phyloP scores from a whole-genome alignment of 352 stramenopile genomes.

The Phytophthora syringae region DNA sequence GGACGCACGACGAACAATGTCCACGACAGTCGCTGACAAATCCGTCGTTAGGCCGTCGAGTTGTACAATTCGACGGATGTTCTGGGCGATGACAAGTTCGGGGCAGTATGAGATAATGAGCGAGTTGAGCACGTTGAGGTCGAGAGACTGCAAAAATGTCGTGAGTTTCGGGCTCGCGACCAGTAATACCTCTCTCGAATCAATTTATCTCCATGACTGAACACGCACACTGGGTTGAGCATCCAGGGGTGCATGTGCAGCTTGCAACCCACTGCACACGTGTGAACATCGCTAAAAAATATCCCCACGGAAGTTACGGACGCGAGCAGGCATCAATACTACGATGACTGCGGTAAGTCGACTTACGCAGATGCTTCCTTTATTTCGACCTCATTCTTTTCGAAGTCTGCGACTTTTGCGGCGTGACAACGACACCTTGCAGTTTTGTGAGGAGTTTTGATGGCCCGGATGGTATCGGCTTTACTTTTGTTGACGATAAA shows the following conservation, averaged over 20 bases:
- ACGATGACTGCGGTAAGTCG: slow-evolving; percentile 14
- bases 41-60: slow-evolving; percentile 42
- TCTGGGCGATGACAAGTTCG: slow-evolving; percentile 26
- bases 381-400: slow-evolving; percentile 6
- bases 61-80: slow-evolving; percentile 58
- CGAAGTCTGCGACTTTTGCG: not conserved
- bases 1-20: slow-evolving; percentile 39
- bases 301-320: slow-evolving; percentile 41
- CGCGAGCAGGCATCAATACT: slow-evolving; percentile 36
- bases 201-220: slow-evolving; percentile 59
- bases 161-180: slow-evolving; percentile 20
- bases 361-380: slow-evolving; percentile 7
- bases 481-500: slow-evolving; percentile 7
- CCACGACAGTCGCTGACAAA: slow-evolving; percentile 34
- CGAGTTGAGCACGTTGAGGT: slow-evolving; percentile 43
- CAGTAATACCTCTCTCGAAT: slow-evolving; percentile 36
- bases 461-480: slow-evolving; percentile 7
- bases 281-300: slow-evolving; percentile 22
- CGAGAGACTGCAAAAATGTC: slow-evolving; percentile 33
- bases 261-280: slow-evolving; percentile 40
- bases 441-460: not conserved
- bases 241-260: slow-evolving; percentile 59
- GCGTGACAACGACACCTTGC: not conserved
- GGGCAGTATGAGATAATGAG: slow-evolving; percentile 59
- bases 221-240: slow-evolving; percentile 41